Percentiles rank a stretch among this genome's conserved stretches.
These are phyloP conservation scores for Sporothrix brunneoviolacea DNA, from an alignment of 2,329 filamentous ascomycete genomes.

Conservation along the genomic window DNA sequence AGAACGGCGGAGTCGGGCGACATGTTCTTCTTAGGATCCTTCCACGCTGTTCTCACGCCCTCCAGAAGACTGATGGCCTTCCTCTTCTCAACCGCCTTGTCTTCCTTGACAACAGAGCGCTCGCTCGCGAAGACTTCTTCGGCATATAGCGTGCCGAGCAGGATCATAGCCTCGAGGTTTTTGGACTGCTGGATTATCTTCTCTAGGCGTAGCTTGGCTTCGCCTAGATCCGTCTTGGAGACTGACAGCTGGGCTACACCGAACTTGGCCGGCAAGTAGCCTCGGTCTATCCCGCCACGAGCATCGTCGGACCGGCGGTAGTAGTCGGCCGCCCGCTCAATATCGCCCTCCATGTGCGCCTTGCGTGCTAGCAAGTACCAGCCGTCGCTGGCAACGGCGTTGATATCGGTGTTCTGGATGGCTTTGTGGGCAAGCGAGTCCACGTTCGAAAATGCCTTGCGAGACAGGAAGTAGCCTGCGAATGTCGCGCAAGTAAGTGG, in stretches of 20 bases:
- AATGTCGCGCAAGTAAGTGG: slow-evolving; percentile 88
- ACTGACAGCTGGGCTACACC: slow-evolving; percentile 86
- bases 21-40: slow-evolving; percentile 80
- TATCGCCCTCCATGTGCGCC: slow-evolving; percentile 75
- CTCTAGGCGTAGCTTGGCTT: slow-evolving; percentile 87
- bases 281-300: slow-evolving; percentile 81
- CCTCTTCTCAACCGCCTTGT: slow-evolving; percentile 76
- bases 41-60: slow-evolving; percentile 80
- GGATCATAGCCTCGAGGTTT: slow-evolving; percentile 79
- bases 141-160: slow-evolving; percentile 85
- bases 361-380: slow-evolving; percentile 94
- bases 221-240: slow-evolving; percentile 74
- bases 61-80: slow-evolving; percentile 85
- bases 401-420: slow-evolving; percentile 92
- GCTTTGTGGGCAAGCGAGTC: slow-evolving; percentile 85
- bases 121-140: slow-evolving; percentile 87
- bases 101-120: slow-evolving; percentile 63
- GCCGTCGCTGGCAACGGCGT: slow-evolving; percentile 92
- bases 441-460: slow-evolving; percentile 73
- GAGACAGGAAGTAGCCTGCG: slow-evolving; percentile 79
- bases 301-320: slow-evolving; percentile 89
- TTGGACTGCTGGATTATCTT: slow-evolving; percentile 87
- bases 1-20: slow-evolving; percentile 79
- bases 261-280: slow-evolving; percentile 91
- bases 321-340: slow-evolving; percentile 70